These are phyloP conservation scores for Termitomyces sp. DNA, from an alignment of 768 basidiomycete species.

Conservation along the genomic window DNA sequence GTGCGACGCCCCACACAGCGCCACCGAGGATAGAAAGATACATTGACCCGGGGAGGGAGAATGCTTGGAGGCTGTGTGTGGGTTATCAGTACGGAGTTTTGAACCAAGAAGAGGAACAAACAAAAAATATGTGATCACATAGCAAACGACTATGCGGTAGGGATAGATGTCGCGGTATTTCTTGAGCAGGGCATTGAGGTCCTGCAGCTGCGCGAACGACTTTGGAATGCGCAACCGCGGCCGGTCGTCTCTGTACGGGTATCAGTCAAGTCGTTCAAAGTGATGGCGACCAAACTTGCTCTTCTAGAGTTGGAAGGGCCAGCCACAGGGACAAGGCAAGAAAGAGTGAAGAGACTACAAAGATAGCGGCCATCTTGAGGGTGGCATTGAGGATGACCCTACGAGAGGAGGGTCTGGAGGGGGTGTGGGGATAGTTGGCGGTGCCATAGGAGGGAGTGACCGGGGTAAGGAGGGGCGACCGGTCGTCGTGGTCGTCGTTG, in stretches of 20 bases:
- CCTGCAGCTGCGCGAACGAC: slow-evolving; percentile 82
- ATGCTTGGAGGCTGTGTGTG: slow-evolving; percentile 77
- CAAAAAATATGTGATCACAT: slow-evolving; percentile 90
- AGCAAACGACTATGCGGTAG: slow-evolving; percentile 79
- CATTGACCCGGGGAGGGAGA: slow-evolving; percentile 96
- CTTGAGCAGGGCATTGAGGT: slow-evolving; percentile 78
- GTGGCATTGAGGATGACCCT: slow-evolving; percentile 74
- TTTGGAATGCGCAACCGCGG: slow-evolving; percentile 77
- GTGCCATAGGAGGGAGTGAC: slow-evolving; percentile 49
- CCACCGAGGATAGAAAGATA: slow-evolving; percentile 96
- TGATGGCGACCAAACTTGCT: slow-evolving; percentile 40
- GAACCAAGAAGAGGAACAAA: slow-evolving; percentile 33
- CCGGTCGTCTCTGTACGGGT: slow-evolving; percentile 57
- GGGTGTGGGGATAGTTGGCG: slow-evolving; percentile 32
- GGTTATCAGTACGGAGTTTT: slow-evolving; percentile 2
- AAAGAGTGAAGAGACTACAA: slow-evolving; percentile 59
- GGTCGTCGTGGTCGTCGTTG: slow-evolving; percentile 26
- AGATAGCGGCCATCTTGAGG: slow-evolving; percentile 78
- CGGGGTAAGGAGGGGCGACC: slow-evolving; percentile 38
- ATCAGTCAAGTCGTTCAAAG: not conserved
- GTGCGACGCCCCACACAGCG: slow-evolving; percentile 87
- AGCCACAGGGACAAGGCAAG: slow-evolving; percentile 79
- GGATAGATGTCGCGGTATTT: slow-evolving; percentile 91
- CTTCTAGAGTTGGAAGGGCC: slow-evolving; percentile 72
- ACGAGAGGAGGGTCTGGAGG: slow-evolving; percentile 36